phyloP scores from a whole-genome alignment of 305 asterid species.

The Solanum hybrid region DNA sequence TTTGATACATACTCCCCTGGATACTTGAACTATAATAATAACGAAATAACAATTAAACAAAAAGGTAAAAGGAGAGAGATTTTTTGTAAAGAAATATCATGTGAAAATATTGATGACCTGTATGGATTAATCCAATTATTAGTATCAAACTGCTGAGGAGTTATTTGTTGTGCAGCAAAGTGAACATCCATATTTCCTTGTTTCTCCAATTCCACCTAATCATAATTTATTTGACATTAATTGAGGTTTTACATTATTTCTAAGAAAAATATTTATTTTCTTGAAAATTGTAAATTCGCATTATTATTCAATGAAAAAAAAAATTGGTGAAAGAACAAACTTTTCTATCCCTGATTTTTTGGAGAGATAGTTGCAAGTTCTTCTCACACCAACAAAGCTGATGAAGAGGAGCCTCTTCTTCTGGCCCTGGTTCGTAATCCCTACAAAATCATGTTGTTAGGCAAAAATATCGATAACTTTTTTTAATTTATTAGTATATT shows the following conservation, averaged over 20 bases:
- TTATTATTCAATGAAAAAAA: neutral
- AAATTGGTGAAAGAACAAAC: conserved; percentile 21
- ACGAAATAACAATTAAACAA: neutral
- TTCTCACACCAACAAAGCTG: conserved; percentile 52
- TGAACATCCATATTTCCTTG: conserved; percentile 3
- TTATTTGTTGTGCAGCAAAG: conserved; percentile 4
- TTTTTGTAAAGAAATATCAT: neutral
- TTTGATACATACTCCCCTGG: neutral
- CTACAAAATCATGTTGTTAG: conserved; percentile 10
- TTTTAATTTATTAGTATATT: neutral
- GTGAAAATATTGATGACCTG: conserved; percentile 10
- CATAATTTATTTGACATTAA: neutral
- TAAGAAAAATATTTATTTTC: neutral
- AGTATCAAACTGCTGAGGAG: conserved; percentile 20
- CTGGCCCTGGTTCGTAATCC: conserved; percentile 34
- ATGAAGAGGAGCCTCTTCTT: conserved; percentile 42
- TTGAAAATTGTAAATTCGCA: neutral
- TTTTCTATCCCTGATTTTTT: conserved; percentile 9
- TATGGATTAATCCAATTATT: conserved; percentile 27
- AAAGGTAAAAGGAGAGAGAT: fast-evolving
- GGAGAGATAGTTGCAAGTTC: conserved; percentile 29
- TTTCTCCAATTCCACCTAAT: conserved; percentile 16
- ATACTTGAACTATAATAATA: neutral
- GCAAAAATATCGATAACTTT: neutral
- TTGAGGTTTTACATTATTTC: neutral